These are phyloP conservation scores for Boletus sp. DNA, from an alignment of 1,284 basidiomycete species.

Conservation along the genomic window DNA sequence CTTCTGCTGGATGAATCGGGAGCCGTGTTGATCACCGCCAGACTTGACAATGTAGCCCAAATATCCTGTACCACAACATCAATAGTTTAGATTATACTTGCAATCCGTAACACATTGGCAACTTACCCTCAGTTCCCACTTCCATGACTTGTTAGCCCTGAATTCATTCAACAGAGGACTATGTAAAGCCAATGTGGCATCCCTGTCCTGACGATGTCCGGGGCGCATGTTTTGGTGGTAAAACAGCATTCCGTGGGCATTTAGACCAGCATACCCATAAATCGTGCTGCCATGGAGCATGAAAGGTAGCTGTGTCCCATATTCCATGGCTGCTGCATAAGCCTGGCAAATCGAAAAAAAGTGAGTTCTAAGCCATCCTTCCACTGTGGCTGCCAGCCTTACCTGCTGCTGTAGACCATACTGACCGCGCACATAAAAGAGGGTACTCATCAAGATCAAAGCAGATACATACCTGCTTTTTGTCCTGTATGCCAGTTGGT, in stretches of 20 bases:
- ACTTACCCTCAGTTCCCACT: constrained; percentile 78
- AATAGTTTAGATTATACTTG: constrained; percentile 4
- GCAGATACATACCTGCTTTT: no score
- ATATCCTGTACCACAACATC: constrained; percentile 62
- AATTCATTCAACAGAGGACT: constrained; percentile 84
- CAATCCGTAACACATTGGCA: constrained; percentile 2
- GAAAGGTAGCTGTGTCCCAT: constrained; percentile 46
- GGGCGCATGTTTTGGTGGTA: constrained; percentile 43
- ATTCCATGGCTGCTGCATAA: constrained; percentile 47
- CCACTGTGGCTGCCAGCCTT: constrained; percentile 33
- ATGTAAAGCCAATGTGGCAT: constrained; percentile 44
- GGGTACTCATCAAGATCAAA: no score
- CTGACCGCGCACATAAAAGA: constrained; percentile 29
- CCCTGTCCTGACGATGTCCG: constrained; percentile 42
- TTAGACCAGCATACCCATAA: constrained; percentile 38
- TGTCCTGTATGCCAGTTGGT: no score
- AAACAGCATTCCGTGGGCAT: constrained; percentile 35
- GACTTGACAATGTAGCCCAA: constrained; percentile 89
- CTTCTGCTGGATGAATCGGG: constrained; percentile 87
- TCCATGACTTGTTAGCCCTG: constrained; percentile 72
- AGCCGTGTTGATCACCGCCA: constrained; percentile 91
- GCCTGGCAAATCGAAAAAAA: constrained; percentile 43
- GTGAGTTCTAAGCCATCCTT: constrained; percentile 43
- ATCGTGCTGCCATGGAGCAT: constrained; percentile 45
- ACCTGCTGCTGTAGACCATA: constrained; percentile 54